A percentile compares a stretch with the other conserved stretches of the same genome.
phyloP scores from a whole-genome alignment of 257 asterid genomes.

The Petunia axillaris region DNA sequence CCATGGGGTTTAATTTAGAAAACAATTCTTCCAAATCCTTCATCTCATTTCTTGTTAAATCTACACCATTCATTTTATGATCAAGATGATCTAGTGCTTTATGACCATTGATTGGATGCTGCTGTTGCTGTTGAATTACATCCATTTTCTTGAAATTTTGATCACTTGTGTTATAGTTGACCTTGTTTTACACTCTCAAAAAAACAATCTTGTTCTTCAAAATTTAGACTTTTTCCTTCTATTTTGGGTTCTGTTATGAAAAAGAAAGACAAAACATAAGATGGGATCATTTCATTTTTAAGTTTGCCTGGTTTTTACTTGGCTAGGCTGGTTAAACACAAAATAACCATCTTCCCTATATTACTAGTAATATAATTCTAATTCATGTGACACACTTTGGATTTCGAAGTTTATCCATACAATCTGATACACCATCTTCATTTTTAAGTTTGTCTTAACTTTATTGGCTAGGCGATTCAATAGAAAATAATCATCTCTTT shows the following conservation, averaged over 20 bases:
- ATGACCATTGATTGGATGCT: constrained; percentile 39
- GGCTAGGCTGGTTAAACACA: no score
- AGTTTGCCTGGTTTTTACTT: no score
- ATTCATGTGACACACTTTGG: no score
- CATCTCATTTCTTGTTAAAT: constrained; percentile 41
- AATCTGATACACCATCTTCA: no score
- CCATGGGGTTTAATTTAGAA: constrained; percentile 75
- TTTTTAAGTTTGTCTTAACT: no score
- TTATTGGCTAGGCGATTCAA: no score
- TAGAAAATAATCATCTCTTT: no score
- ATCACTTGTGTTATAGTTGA: constrained; percentile 37
- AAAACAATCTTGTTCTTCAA: constrained; percentile 9
- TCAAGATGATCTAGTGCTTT: constrained; percentile 33
- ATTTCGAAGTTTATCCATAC: no score
- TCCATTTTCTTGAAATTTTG: constrained; percentile 31
- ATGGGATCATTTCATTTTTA: no score
- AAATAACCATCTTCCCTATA: no score
- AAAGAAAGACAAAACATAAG: neutral
- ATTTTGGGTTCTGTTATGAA: constrained; percentile 23
- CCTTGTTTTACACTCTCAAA: constrained; percentile 36
- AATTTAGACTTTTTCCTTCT: neutral
- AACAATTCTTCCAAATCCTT: constrained; percentile 73
- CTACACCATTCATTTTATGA: constrained; percentile 37
- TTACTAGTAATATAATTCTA: no score
- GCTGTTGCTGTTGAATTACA: constrained; percentile 27